These are phyloP conservation scores for Claviceps citrina DNA, from an alignment of 2,329 filamentous ascomycete species.

Conservation along the genomic window DNA sequence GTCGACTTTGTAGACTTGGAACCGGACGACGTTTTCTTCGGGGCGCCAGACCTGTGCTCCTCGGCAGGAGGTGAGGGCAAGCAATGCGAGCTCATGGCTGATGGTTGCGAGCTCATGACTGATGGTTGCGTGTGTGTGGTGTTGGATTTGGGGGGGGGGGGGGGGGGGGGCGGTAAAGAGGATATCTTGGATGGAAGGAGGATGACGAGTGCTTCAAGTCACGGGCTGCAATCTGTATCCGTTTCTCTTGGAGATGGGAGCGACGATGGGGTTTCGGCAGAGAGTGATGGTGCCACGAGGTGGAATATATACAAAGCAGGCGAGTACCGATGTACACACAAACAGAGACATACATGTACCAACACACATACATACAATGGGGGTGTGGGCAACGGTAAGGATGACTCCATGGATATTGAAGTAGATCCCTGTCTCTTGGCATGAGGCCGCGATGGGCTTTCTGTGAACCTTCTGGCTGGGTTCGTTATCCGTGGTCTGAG, in stretches of 20 bases:
- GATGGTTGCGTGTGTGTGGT: too few relatives aligned
- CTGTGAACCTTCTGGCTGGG: neutral
- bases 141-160: too few relatives aligned
- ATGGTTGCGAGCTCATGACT: too few relatives aligned
- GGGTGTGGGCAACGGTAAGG: neutral
- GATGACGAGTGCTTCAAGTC: too few relatives aligned
- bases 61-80: constrained; percentile 39
- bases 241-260: neutral
- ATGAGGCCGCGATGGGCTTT: neutral
- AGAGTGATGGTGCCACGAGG: neutral
- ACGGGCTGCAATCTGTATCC: too few relatives aligned
- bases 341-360: too few relatives aligned
- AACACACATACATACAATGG: too few relatives aligned
- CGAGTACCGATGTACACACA: too few relatives aligned
- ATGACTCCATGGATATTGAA: neutral
- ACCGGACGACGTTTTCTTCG: constrained; percentile 25
- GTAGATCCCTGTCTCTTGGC: constrained; percentile 2
- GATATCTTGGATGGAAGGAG: neutral
- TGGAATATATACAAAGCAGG: neutral
- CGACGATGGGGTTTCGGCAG: too few relatives aligned
- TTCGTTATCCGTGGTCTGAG: neutral
- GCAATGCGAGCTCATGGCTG: constrained; percentile 29
- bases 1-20: constrained; percentile 34
- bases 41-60: constrained; percentile 23
- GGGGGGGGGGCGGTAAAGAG: neutral